Base-by-base conservation (phyloP, 2,329 filamentous ascomycete genomes). In the Neonectria punicea region DNA sequence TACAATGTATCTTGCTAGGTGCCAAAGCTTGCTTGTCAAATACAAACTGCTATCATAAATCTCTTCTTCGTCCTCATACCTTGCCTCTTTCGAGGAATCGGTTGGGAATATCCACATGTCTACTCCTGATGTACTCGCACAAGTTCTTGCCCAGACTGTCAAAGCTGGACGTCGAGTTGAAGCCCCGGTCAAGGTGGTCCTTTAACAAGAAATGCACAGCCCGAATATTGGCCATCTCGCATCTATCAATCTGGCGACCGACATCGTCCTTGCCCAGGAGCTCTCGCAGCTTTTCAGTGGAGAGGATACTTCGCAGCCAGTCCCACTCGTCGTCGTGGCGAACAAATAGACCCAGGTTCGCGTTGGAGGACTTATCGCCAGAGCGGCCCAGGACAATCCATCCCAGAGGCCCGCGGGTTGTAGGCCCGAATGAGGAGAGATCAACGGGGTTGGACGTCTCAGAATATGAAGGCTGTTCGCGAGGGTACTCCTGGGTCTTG, bases 141-240 rank as follows among this genome's bases (percentile, higher is more conserved):
- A 78, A 67, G 63, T 82, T 82, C 78, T 84, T 84, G 0, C 80
- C 82, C 55, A 83, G 67, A 4, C 78, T 80, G 65, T 83, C 81
- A 65, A 82, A 70, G 50, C 61, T 65, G 13, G 68, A 72, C 1
- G 66, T 69, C 8, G 63, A 70, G 39, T 67, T 78, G 68, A 79
- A 82, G 1, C 80, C 80, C 1, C 80, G 73, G 67, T 82, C 81
- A 6, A 83, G 74, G 68, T 83, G 81, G 63, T 84, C 82, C 65
- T 83, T 80, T n/a, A 84, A 67, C 49, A 84, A 68, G 64, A 80
- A 80, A 53, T 80, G 78, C 39, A 80, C 77, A 4, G 74, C 74
- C 4, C 58, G 58, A 10, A 76, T 70, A 44, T 74, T 72, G 13
- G 80, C 78, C 50, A 84, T 69, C 72, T 84, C 82, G 53, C 81